phyloP scores from a whole-genome alignment of 148 eudicot species.

The Vaccinium vitisidaea region DNA sequence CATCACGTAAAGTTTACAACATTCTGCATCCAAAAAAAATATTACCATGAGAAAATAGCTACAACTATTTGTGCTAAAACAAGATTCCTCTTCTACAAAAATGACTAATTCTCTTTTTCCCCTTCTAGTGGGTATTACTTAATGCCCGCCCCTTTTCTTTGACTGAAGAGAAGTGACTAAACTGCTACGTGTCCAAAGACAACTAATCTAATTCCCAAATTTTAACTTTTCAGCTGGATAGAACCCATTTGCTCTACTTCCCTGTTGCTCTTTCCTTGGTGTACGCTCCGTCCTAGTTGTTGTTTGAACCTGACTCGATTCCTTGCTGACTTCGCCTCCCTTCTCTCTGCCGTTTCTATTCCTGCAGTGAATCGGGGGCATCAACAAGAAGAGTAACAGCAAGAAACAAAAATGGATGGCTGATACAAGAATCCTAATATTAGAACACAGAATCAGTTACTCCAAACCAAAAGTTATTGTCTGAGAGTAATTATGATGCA shows the following conservation, averaged over 20 bases:
- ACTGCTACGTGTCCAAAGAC: too few relatives aligned
- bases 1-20: background rate
- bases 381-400: background rate
- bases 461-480: background rate
- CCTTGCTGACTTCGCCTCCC: conserved; percentile 12
- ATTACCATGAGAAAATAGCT: background rate
- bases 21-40: background rate
- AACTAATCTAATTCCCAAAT: conserved; percentile 28
- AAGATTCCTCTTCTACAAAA: background rate
- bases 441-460: background rate
- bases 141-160: background rate
- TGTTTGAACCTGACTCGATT: conserved; percentile 10
- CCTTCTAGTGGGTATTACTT: background rate
- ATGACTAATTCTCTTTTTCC: background rate
- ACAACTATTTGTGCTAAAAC: background rate
- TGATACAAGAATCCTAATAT: background rate
- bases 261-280: conserved; percentile 23
- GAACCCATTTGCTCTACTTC: conserved; percentile 30
- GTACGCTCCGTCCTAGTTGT: conserved; percentile 13
- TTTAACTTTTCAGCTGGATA: conserved; percentile 49
- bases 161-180: background rate
- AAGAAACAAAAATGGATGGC: background rate
- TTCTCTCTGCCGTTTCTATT: conserved; percentile 23
- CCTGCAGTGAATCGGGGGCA: conserved; percentile 21
- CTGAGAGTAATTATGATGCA: background rate